Base-by-base conservation (phyloP, 805 yeast genomes). In the Debaryomyces castellii region DNA sequence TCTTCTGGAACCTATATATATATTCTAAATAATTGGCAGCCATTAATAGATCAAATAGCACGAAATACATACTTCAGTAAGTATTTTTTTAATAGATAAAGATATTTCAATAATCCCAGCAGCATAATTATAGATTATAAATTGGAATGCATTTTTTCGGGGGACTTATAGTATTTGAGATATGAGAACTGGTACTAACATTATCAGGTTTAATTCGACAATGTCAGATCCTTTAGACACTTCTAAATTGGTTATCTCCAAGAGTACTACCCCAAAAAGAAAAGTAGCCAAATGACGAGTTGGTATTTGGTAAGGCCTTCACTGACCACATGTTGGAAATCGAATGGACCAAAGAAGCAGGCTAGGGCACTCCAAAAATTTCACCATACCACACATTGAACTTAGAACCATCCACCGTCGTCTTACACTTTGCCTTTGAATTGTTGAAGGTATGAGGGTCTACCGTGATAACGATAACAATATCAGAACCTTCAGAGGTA, bases 401-500 rank as follows among this genome's bases (percentile, higher is more conserved):
- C 14, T 67, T 92, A 48, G 97, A 91, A 60, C 99, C 99, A 22
- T 83, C 96, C 17, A 72, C 94, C 16, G 81, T 87, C 64, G 98
- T 91, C 27, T 83, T 92, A 72, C 99, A 92, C 74, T 92, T 94
- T 61, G 92, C 96, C 4, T 92, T 94, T 62, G 96, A 89, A 68
- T 79, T 92, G 49, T 94, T 55, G 99, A 92, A 74, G 99, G 99
- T 54, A 76, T 92, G 73, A 92, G 94, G 75, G 97, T 97, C 11
- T 92, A 91, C 78, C 70, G 70, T 50, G 87, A 79, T 62, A 34
- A 52, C 21, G 71, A 83, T 39, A 87, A 85, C 50, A 67, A 83
- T 50, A 57, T 90, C 62, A 80, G 96, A 60, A 76, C 92, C 63
- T 92, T 92, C 78, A 82, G 99, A 67, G 88, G 96, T 37, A 88